Evolutionary conservation across 176 grass and related monocot species (phyloP), one percentile per base, ranked within the genome.

Genomic region (Thalia dealbata): DNA sequence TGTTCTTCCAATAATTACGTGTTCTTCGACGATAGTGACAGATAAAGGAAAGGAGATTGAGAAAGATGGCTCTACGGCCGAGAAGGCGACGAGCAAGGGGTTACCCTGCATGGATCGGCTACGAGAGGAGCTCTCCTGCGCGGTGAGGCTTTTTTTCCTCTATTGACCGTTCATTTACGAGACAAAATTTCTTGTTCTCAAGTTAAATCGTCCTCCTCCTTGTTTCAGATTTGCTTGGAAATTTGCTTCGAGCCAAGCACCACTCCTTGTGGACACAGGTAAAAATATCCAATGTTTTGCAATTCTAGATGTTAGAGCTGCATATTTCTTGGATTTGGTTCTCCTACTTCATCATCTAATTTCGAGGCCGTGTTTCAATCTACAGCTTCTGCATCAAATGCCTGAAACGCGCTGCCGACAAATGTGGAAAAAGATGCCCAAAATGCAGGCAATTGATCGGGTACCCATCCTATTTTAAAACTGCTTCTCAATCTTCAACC

Each of bases 321-420:
- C 45, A 48, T 3, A 48, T 48, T 8, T 48, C 11, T 2, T 9
- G 45, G 45, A 48, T 48, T 48, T 48, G 45, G 32, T 38, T 2
- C 32, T 38, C 4, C 32, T 13, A 48, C 45, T 48, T 48, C 4
- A 13, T 48, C 45, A 48, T 48, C 22, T 28, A 30, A 28, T 28
- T 14, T 29, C 27, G 61, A 21, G 28, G 18, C 21, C 22, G 38
- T 63, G 3, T 65, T 81, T 45, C 48, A 38, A 50, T 84, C 54
- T 22, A 72, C 81, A 97, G 87, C 76, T 97, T 93, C 76, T 97
- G 90, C 71, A 81, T 93, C 73, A 92, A 91, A 85, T 97, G 90
- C 78, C 74, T 93, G 67, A 97, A 91, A 67, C 67, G 71, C 59
- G 83, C 90, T 14, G 81, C 90, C 23, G 51, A 76, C 16, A 97